Conservation (phyloP, 2,329 filamentous ascomycete genomes). For the Aureobasidium sp. region DNA sequence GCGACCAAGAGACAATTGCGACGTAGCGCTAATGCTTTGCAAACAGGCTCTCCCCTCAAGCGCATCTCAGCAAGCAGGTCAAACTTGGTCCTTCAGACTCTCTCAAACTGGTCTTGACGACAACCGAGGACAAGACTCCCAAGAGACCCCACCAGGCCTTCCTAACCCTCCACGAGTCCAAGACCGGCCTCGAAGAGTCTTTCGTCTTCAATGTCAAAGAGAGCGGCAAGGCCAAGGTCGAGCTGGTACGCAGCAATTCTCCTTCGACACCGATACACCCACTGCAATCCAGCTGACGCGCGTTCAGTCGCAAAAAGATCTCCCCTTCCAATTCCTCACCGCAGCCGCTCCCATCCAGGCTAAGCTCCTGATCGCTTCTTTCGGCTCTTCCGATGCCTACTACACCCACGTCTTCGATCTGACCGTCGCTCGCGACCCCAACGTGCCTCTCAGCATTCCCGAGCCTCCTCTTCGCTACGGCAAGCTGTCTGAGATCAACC, state of each 20-base stretch:
- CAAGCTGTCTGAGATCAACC: constrained; percentile 76
- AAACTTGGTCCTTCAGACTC: constrained; percentile 50
- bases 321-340: constrained; percentile 73
- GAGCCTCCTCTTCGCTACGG: constrained; percentile 74
- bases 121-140: constrained; percentile 67
- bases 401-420: constrained; percentile 68
- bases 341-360: constrained; percentile 64
- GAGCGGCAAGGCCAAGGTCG: constrained; percentile 75
- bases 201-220: constrained; percentile 81
- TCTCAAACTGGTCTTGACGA: constrained; percentile 74
- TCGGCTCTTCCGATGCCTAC: constrained; percentile 65
- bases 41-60: constrained; percentile 39
- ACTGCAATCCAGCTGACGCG: constrained; percentile 25
- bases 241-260: constrained; percentile 57
- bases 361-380: constrained; percentile 79
- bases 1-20: background rate
- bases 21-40: constrained; percentile 13
- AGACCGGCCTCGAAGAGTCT: constrained; percentile 74
- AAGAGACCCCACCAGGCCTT: constrained; percentile 94
- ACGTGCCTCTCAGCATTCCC: constrained; percentile 51
- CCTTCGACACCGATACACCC: background rate
- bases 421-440: constrained; percentile 56
- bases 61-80: constrained; percentile 49
- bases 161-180: constrained; percentile 68
- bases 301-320: constrained; percentile 73